Conservation (phyloP, 345 rosid species). For the Eucalyptus coolabah region DNA sequence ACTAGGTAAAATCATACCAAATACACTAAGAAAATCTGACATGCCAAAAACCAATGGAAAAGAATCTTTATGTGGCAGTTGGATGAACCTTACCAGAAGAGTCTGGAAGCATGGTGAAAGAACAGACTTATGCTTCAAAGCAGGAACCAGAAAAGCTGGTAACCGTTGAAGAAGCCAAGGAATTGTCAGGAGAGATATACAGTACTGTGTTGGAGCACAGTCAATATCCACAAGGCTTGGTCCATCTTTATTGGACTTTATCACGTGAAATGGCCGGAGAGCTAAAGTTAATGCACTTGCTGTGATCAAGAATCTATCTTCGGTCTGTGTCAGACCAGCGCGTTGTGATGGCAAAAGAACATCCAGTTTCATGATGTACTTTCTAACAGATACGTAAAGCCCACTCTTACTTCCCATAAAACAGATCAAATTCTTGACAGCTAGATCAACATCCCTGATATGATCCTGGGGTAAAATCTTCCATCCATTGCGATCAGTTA, state of each 20-base stretch:
- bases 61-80: not conserved
- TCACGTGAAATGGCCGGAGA: conserved; percentile 63
- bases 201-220: conserved; percentile 42
- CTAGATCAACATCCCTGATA: conserved; percentile 33
- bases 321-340: conserved; percentile 22
- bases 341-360: conserved; percentile 1
- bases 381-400: conserved; percentile 51
- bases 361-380: conserved; percentile 41
- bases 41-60: not conserved
- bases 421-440: conserved; percentile 41
- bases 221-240: conserved; percentile 4
- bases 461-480: conserved; percentile 22
- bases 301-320: conserved; percentile 63
- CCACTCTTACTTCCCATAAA: conserved; percentile 67
- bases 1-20: not conserved
- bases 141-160: conserved; percentile 68
- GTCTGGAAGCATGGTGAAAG: conserved; percentile 52
- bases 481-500: conserved; percentile 78
- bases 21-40: not conserved
- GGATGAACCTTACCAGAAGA: conserved; percentile 53
- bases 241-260: conserved; percentile 10
- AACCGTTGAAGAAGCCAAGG: conserved; percentile 65
- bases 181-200: conserved; percentile 51
- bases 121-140: conserved; percentile 74
- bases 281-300: conserved; percentile 78